A percentile compares a stretch with the other conserved stretches of the same genome.
These are phyloP conservation scores for Curvularia spicifera DNA, from an alignment of 2,329 filamentous ascomycete genomes.

Conservation along the genomic window DNA sequence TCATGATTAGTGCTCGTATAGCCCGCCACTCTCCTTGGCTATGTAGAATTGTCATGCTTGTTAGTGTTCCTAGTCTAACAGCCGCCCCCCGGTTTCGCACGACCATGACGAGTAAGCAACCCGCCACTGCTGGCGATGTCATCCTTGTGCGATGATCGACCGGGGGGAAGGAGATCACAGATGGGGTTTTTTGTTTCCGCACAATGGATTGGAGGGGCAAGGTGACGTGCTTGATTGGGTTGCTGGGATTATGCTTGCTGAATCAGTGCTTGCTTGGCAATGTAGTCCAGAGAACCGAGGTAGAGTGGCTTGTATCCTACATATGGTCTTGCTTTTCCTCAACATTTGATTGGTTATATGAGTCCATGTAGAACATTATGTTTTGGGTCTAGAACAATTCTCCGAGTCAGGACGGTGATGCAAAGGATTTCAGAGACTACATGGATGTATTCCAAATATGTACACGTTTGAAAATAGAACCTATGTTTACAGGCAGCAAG, in stretches of 20 bases:
- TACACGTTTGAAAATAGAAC: not conserved
- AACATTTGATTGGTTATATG: not conserved
- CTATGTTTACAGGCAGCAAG: conserved; percentile 35
- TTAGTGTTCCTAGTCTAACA: not conserved
- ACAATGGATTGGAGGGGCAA: no score
- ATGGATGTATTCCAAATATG: not conserved
- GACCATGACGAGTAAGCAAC: not conserved
- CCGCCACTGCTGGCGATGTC: not conserved
- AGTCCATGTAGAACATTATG: not conserved
- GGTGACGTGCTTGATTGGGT: not conserved
- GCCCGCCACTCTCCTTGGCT: no score
- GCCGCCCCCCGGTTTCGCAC: not conserved
- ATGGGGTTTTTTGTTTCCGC: not conserved
- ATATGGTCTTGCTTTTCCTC: not conserved
- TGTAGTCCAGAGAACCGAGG: not conserved
- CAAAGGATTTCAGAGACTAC: not conserved
- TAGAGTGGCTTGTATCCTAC: not conserved
- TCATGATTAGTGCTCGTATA: not conserved
- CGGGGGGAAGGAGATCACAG: not conserved
- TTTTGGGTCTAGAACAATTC: not conserved
- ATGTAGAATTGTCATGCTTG: not conserved
- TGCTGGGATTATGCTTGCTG: not conserved
- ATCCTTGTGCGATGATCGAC: not conserved
- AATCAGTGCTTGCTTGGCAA: not conserved
- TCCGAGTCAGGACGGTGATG: not conserved